Base-by-base conservation (phyloP, 495 filamentous ascomycete genomes). In the Neurospora intermedia region DNA sequence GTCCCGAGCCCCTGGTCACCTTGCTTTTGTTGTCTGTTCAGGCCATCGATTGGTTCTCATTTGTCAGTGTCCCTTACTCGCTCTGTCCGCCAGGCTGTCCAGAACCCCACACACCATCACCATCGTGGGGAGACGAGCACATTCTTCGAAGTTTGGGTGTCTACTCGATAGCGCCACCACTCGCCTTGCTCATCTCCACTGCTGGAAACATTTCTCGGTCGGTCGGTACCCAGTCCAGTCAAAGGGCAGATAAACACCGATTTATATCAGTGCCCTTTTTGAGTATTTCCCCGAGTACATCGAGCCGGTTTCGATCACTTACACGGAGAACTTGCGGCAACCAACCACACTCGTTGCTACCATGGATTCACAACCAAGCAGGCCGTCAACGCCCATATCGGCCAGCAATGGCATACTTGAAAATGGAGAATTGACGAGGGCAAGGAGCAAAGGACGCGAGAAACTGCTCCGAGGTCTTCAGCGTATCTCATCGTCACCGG, bases 401-500 rank as follows among this genome's bases (percentile, higher is more conserved):
- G 31, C 62, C 69, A 48, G 59, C 35, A 69, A 77, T 40, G 70
- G 43, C 16, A 16, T 16, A 16, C 41, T 46, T 13, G 73, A 59
- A 4, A 72, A 73, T 39, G 74, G 40, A 31, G 62, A 86, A 70
- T 89, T 90, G 46, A 82, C 81, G 54, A 83, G 84, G 13, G 81
- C 82, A 9, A 96, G 93, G 81, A 84, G 90, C 69, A 94, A 90
- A 79, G 91, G 92, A 31, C 88, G 92, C 42, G 89, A 90, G 72
- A 89, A 90, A 70, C 83, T 98, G 48, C 82, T 97, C 27, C 90
- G 93, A 73, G 89, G 89, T 69, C 87, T 99, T 69, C 90, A 96
- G 76, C 92, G 94, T 54, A 96, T 98, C 73, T 92, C 94, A 18
- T 98, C 96, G 3, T 94, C 92, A 3, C 91, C 93, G 11, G 91